Base-by-base conservation (phyloP, 129 eudicot species). In the Centella asiatica region DNA sequence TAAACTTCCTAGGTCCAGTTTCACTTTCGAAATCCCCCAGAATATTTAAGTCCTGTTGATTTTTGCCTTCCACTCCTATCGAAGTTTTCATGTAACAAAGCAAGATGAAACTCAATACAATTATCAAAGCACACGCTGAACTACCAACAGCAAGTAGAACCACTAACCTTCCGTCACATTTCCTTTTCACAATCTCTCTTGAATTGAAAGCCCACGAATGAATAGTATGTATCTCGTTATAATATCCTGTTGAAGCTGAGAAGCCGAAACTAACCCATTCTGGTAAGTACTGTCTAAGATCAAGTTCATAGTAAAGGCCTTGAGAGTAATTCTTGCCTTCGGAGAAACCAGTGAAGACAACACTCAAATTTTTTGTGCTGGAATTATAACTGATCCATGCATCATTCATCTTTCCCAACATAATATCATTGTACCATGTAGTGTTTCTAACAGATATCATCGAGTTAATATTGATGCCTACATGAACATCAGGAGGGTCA, bases 311-410 rank as follows among this genome's bases (percentile, higher is more conserved):
- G 2, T 45, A 17, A 49, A 76, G 72, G 58, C 57, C 29, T 46
- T 61, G 62, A 27, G 47, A 46, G 3, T 49, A 34, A 2, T 20
- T n/a, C 6, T n/a, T 34, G 51, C 19, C 44, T 25, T 69, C 62
- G 14, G 3, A 25, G 58, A 60, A 81, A 63, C 67, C 68, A 13
- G 78, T 72, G 66, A 71, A 82, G 5, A 59, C 51, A 34, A 77
- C 80, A 39, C 75, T 62, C 0, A 81, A 58, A 26, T 54, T 57
- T 24, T 77, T 71, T 0, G 49, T 59, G 23, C 17, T 5, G 1
- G 81, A 75, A 75, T 75, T 66, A 8, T 82, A 82, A 1, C 40
- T 74, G 22, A 82, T 56, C 81, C 78, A 67, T 36, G 88, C 84
- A 34, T 72, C 57, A 69, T 75, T 70, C 36, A 24, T 49, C 1